Evolutionary conservation across 352 stramenopile genomes (phyloP).

Genomic region (Pythium sukuiense): DNA sequence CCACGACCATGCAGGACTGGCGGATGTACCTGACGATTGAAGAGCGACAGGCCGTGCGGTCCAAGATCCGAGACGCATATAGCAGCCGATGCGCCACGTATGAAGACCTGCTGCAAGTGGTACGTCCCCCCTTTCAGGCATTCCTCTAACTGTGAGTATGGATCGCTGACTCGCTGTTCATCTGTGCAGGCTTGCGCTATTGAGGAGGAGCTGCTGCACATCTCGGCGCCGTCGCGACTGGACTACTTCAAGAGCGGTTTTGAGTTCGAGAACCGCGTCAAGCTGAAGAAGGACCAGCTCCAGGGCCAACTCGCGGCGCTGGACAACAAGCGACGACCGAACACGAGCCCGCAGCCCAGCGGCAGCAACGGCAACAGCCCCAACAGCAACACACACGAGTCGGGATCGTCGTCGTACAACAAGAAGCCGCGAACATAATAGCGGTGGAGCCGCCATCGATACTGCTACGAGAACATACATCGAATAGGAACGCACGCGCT

Average conservation of each 20-base stretch:
- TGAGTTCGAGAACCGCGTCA: conserved; percentile 90
- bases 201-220: conserved; percentile 88
- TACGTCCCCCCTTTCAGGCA: conserved; percentile 30
- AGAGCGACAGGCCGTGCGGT: conserved; percentile 84
- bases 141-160: conserved; percentile 1
- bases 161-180: conserved; percentile 1
- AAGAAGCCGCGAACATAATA: conserved; percentile 34
- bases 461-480: conserved; percentile 1
- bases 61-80: conserved; percentile 87
- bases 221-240: conserved; percentile 82
- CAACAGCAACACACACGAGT: conserved; percentile 35
- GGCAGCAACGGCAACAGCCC: conserved; percentile 41
- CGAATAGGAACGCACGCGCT: not conserved
- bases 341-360: conserved; percentile 34
- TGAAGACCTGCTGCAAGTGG: conserved; percentile 88
- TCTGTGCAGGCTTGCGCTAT: conserved; percentile 76
- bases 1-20: conserved; percentile 80
- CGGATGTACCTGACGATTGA: conserved; percentile 91
- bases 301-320: conserved; percentile 80
- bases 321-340: conserved; percentile 72
- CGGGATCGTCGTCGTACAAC: conserved; percentile 60
- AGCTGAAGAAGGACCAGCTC: conserved; percentile 88
- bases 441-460: not conserved
- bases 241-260: conserved; percentile 92
- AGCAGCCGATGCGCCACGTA: conserved; percentile 82